Base-by-base conservation (phyloP, 1,284 basidiomycete species). In the Apiotrichum montevideense region DNA sequence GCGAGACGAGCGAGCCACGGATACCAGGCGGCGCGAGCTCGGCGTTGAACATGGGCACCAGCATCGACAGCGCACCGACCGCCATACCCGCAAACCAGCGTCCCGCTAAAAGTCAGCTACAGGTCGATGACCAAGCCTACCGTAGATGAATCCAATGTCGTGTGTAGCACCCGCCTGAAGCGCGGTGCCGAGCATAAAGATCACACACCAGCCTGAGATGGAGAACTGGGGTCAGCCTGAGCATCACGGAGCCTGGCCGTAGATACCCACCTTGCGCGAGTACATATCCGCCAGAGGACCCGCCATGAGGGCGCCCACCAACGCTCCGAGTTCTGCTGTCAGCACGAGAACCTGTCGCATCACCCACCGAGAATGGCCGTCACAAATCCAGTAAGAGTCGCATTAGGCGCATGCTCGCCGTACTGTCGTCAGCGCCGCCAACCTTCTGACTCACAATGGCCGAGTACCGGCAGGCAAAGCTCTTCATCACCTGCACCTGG, bases 21-120 rank as follows among this genome's bases (percentile, higher is more conserved):
- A 89, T 84, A 74, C 87, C 85, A 3, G 86, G 84, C 32, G 87
- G 86, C 1, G 85, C 83, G 51, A 88, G 51, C 42, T 85, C 83
- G 46, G 83, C 81, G 66, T 90, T 89, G 80, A 88, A 90, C 72
- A 74, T 73, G 35, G 73, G 73, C 2, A 75, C 73, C 34, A 75
- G 59, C 66, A 71, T 73, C 3, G 71, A 73, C 7, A 75, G 55
- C 14, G 73, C 71, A 33, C 73, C 73, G 42, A 75, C 68, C 54
- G 66, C 71, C 54, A 75, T 65, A 65, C 73, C 73, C 33, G 68
- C 70, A 46, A 75, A 57, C 53, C 66, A 72, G 55, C 73, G 69
- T 51, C 70, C 69, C 45, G 65, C 68, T 56, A 73, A 46, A 21
- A 21, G 21, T 21, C 21, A 21, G 21, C 21, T 21, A 21, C 21